Base-by-base conservation (phyloP, 2,329 filamentous ascomycete genomes). In the Trichophyton verrucosum region DNA sequence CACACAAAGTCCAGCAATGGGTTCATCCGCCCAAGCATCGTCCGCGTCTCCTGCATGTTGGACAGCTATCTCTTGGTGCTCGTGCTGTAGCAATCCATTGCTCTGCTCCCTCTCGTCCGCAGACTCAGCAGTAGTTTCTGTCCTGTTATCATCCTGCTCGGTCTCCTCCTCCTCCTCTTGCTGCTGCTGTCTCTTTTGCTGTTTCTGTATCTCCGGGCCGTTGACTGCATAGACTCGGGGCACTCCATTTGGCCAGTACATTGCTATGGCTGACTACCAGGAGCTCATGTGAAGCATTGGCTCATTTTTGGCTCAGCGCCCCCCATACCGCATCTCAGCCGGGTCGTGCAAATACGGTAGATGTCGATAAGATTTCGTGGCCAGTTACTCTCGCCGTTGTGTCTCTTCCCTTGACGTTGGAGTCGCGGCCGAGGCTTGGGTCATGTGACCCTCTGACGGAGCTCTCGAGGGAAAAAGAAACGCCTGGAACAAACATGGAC, bases 1-100 rank as follows among this genome's bases (percentile, higher is more conserved):
- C 46, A 91, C 82, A 65, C 85, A 84, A 60, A 96, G 78, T 5
- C 88, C 88, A 64, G 89, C 76, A 60, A 96, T 84, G 22, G 81
- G 82, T 70, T 87, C 87, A 69, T 78, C 82, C 53, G 78, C 80
- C 65, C 81, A 76, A 58, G 63, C 63, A 36, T 63, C 42, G 65
- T 66, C 65, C 71, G 67, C 42, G 65, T 66, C 65, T 71, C 67
- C 63, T 30, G 69, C 62, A 61, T 68, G 63, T 61, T 65, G 57
- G 60, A 68, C 66, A 24, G 40, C n/a, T 17, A 17, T 44, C 40
- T 66, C 66, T 27, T 68, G 65, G 59, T 69, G 64, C 61, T 67
- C 65, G 55, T 67, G 64, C 64, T 76, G 65, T 68, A 83, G 15
- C 17, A 60, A 40, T 4, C 51, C 22, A n/a, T 49, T 55, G 36